A percentile compares a stretch with the other conserved stretches of the same genome.
Evolutionary conservation across 1,139 yeast species (phyloP).

Genomic region (Lodderomyces parapsilosis): DNA sequence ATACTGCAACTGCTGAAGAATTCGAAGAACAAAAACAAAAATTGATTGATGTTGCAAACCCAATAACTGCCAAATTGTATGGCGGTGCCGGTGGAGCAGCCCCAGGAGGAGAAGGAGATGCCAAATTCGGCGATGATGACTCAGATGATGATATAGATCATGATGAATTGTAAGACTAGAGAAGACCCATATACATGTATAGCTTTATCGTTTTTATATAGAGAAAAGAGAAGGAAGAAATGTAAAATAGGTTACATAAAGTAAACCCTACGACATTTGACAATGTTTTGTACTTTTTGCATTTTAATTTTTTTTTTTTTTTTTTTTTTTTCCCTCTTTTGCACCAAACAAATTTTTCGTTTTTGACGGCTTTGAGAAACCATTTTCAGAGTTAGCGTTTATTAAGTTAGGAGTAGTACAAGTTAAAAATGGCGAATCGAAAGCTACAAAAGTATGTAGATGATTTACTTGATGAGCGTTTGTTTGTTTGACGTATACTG

Average conservation of each 20-base stretch:
- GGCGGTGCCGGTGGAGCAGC: conserved; percentile 54
- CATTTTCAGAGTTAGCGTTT: not conserved
- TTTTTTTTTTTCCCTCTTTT: not conserved
- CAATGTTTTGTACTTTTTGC: no score
- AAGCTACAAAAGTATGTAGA: conserved; percentile 52
- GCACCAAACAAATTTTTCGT: conserved; percentile 1
- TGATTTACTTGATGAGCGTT: no score
- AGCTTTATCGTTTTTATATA: conserved; percentile 1
- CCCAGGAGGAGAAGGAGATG: conserved; percentile 15
- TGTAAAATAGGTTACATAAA: not conserved
- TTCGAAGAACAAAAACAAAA: conserved; percentile 91
- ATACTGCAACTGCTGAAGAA: conserved; percentile 86
- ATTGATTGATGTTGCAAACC: conserved; percentile 80
- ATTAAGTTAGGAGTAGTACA: not conserved
- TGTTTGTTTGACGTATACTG: no score
- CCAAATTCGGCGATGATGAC: conserved; percentile 54
- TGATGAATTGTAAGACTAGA: conserved; percentile 42
- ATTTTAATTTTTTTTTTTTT: no score
- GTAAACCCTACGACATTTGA: no score
- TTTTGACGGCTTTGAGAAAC: not conserved
- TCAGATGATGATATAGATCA: conserved; percentile 66
- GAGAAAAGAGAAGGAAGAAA: no score
- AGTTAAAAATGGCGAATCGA: conserved; percentile 34
- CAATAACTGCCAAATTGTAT: conserved; percentile 90
- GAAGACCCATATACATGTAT: no score